Evolutionary conservation across 768 basidiomycete genomes (phyloP).

Genomic region (Calocybe cyanea): DNA sequence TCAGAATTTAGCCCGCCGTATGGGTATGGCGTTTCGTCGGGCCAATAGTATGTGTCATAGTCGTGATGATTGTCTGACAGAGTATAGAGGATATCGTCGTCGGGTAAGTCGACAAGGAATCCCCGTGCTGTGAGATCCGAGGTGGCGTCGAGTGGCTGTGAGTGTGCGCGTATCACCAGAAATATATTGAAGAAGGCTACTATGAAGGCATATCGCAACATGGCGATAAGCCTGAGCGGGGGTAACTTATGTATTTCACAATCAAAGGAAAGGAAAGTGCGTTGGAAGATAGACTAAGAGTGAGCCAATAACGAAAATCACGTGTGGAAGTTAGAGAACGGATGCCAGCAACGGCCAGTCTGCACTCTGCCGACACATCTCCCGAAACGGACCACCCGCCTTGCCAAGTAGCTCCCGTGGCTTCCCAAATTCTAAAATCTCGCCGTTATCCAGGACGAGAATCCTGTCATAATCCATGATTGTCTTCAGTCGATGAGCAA

Average conservation of each 20-base stretch:
- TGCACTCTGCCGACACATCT: constrained; percentile 63
- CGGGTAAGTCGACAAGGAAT: constrained; percentile 11
- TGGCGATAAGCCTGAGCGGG: constrained; percentile 6
- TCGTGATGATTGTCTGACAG: background rate
- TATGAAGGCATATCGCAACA: constrained; percentile 7
- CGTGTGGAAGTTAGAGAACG: constrained; percentile 8
- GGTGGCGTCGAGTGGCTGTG: constrained; percentile 8
- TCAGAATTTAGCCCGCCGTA: constrained; percentile 11
- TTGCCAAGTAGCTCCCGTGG: constrained; percentile 53
- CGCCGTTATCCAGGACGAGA: constrained; percentile 69
- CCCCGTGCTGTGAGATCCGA: constrained; percentile 2
- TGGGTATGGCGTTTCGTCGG: constrained; percentile 5
- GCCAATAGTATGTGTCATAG: constrained; percentile 6
- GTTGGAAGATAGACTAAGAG: no score
- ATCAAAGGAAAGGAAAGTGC: no score
- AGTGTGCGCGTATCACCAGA: constrained; percentile 13
- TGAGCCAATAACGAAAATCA: no score
- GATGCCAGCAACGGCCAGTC: constrained; percentile 43
- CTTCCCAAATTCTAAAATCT: constrained; percentile 72
- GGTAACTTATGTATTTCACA: background rate
- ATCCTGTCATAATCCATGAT: constrained; percentile 75
- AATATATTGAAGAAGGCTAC: constrained; percentile 7
- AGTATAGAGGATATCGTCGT: constrained; percentile 12
- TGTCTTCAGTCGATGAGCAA: constrained; percentile 77
- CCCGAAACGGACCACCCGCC: constrained; percentile 57